Percentiles rank a stretch among this genome's conserved stretches.
Conservation (phyloP, 2,329 filamentous ascomycete genomes). For the Cadophora sp. region DNA sequence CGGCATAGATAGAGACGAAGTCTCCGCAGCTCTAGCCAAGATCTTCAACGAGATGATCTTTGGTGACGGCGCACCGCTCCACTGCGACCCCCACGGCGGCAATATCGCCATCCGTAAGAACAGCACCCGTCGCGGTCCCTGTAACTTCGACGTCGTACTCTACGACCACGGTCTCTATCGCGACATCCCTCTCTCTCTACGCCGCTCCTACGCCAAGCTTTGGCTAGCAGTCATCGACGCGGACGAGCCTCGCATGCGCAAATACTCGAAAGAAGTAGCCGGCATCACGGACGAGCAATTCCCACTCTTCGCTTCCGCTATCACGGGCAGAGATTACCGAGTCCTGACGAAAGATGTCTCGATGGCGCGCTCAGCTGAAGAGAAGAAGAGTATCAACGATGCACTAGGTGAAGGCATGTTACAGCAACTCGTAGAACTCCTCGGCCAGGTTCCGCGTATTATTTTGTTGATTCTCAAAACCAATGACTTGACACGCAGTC, state of each 20-base stretch:
- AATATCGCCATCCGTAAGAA: slow-evolving; percentile 93
- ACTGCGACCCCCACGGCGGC: slow-evolving; percentile 96
- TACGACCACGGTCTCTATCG: slow-evolving; percentile 98
- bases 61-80: slow-evolving; percentile 82
- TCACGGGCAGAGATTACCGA: slow-evolving; percentile 90
- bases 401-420: slow-evolving; percentile 88
- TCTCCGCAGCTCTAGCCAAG: slow-evolving; percentile 85
- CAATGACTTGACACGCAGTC: slow-evolving; percentile 90
- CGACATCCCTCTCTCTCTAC: slow-evolving; percentile 80
- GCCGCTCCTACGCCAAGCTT: slow-evolving; percentile 91
- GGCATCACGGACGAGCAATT: slow-evolving; percentile 90
- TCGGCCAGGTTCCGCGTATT: slow-evolving; percentile 88
- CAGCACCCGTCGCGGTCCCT: slow-evolving; percentile 58
- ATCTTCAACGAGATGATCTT: slow-evolving; percentile 99
- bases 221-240: slow-evolving; percentile 96
- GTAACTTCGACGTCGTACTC: slow-evolving; percentile 92
- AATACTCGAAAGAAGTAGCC: slow-evolving; percentile 87
- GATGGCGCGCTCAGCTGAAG: slow-evolving; percentile 65
- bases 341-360: slow-evolving; percentile 70
- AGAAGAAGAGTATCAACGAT: slow-evolving; percentile 86
- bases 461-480: slow-evolving; percentile 97
- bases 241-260: slow-evolving; percentile 84
- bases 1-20: slow-evolving; percentile 91
- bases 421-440: slow-evolving; percentile 84
- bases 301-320: slow-evolving; percentile 92